phyloP scores from a whole-genome alignment of 805 yeast species.

The Candida koratica region DNA sequence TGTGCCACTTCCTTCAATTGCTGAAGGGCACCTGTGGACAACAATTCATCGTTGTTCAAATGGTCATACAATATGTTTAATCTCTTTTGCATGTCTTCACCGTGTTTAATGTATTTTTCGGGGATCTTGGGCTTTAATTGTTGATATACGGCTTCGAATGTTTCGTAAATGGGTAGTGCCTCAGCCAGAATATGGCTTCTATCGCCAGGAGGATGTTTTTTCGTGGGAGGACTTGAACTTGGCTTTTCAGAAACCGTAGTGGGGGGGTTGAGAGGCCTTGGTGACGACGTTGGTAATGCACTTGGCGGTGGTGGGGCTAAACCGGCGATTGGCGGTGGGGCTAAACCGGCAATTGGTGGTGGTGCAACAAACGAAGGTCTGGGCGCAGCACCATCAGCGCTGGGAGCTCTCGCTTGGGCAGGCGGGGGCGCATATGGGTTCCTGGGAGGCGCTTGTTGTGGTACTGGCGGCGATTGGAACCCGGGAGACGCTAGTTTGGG shows the following conservation, averaged over 20 bases:
- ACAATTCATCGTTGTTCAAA: constrained; percentile 65
- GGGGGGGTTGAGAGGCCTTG: constrained; percentile 18
- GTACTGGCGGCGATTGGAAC: constrained; percentile 3
- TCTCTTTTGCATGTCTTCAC: constrained; percentile 78
- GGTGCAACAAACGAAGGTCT: neutral
- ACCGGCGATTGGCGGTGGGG: constrained; percentile 26
- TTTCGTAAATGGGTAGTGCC: constrained; percentile 55
- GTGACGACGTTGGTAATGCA: constrained; percentile 10
- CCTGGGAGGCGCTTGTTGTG: constrained; percentile 11
- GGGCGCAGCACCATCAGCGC: too few species aligned
- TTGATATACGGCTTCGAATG: constrained; percentile 51
- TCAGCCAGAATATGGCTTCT: constrained; percentile 61
- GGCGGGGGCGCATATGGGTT: constrained; percentile 16
- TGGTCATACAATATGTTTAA: constrained; percentile 71
- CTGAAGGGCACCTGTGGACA: constrained; percentile 53
- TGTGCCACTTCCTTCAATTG: constrained; percentile 50
- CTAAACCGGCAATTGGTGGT: constrained; percentile 18
- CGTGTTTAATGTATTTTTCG: constrained; percentile 66
- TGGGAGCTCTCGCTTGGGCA: constrained; percentile 6
- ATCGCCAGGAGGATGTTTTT: constrained; percentile 57
- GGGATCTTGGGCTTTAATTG: constrained; percentile 72
- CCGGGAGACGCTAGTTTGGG: constrained; percentile 7
- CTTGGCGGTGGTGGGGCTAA: constrained; percentile 2
- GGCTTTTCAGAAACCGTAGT: too few species aligned
- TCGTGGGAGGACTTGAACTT: constrained; percentile 15